Conservation (phyloP, 371 early-diverging fungal genomes). For the Parasitella parasitica region DNA sequence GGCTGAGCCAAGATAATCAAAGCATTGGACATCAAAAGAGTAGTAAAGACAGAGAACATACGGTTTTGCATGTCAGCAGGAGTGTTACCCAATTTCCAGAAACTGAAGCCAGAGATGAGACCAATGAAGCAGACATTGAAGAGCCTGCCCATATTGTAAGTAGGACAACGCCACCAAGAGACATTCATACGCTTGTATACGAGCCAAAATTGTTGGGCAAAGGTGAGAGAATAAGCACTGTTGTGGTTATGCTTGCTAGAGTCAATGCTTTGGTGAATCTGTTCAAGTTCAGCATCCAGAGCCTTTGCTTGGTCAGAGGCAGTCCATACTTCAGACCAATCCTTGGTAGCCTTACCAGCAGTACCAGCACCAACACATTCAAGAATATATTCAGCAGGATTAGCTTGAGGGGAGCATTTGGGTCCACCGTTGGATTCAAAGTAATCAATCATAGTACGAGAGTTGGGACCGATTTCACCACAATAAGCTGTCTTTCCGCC, state of each 20-base stretch:
- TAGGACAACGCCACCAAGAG: slow-evolving; percentile 67
- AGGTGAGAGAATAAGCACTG: slow-evolving; percentile 32
- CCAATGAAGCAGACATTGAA: slow-evolving; percentile 54
- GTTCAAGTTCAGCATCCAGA: slow-evolving; percentile 40
- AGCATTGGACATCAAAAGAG: slow-evolving; percentile 63
- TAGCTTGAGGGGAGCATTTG: slow-evolving; percentile 56
- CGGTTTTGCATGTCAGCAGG: slow-evolving; percentile 69
- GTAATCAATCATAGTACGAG: slow-evolving; percentile 54
- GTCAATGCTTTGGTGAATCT: slow-evolving; percentile 24
- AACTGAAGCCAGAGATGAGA: slow-evolving; percentile 76
- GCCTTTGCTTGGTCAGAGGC: slow-evolving; percentile 47
- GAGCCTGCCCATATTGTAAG: slow-evolving; percentile 68
- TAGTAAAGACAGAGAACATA: slow-evolving; percentile 73
- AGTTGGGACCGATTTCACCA: slow-evolving; percentile 69
- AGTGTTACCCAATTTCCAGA: slow-evolving; percentile 59
- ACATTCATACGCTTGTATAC: slow-evolving; percentile 66
- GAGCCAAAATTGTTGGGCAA: slow-evolving; percentile 50
- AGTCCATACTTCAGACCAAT: slow-evolving; percentile 68
- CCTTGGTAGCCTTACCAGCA: slow-evolving; percentile 54
- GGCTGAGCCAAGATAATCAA: slow-evolving; percentile 75
- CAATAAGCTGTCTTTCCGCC: slow-evolving; percentile 82
- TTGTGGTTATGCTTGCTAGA: slow-evolving; percentile 13
- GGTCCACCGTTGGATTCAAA: slow-evolving; percentile 68
- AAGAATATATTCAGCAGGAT: slow-evolving; percentile 75
- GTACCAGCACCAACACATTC: slow-evolving; percentile 66